Percentiles rank a stretch among this genome's conserved stretches.
Evolutionary conservation across 768 basidiomycete genomes (phyloP).

Genomic region (Termitomyces bulborhizus): DNA sequence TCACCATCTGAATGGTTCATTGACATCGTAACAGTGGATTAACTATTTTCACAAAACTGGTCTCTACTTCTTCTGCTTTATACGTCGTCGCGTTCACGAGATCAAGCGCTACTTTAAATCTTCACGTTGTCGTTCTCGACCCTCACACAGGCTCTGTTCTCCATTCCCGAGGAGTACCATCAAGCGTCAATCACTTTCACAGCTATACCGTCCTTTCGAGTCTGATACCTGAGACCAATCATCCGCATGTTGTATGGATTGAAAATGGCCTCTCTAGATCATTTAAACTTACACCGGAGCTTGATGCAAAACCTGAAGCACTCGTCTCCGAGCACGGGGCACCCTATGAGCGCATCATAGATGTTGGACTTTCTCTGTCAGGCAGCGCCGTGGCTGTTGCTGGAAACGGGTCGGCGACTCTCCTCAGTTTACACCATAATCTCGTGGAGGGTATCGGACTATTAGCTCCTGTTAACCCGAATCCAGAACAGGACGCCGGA

Average conservation of each 20-base stretch:
- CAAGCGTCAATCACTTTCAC: slow-evolving; percentile 31
- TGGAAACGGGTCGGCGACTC: slow-evolving; percentile 47
- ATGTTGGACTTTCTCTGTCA: slow-evolving; percentile 49
- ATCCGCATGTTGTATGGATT: slow-evolving; percentile 43
- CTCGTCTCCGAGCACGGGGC: slow-evolving; percentile 19
- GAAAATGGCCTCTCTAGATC: slow-evolving; percentile 46
- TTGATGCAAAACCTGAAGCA: slow-evolving; percentile 40
- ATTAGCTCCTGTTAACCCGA: slow-evolving; percentile 47
- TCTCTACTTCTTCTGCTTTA: slow-evolving; percentile 44
- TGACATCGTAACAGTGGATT: slow-evolving; percentile 40
- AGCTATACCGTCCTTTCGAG: slow-evolving; percentile 24
- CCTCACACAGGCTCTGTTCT: slow-evolving; percentile 47
- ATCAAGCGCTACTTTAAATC: slow-evolving; percentile 47
- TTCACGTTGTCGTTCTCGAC: slow-evolving; percentile 62
- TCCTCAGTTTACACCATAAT: slow-evolving; percentile 45
- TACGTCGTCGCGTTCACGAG: slow-evolving; percentile 53
- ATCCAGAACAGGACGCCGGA: slow-evolving; percentile 8
- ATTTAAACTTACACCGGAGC: slow-evolving; percentile 42
- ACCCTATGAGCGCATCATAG: slow-evolving; percentile 46
- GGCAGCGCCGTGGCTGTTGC: slow-evolving; percentile 60
- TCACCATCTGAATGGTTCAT: slow-evolving; percentile 1
- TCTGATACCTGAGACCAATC: slow-evolving; percentile 5
- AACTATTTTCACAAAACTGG: slow-evolving; percentile 57
- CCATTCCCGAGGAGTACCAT: slow-evolving; percentile 45
- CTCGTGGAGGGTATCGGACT: slow-evolving; percentile 41